Conservation (phyloP, 306 rosid species). For the Cucurbita pepo region DNA sequence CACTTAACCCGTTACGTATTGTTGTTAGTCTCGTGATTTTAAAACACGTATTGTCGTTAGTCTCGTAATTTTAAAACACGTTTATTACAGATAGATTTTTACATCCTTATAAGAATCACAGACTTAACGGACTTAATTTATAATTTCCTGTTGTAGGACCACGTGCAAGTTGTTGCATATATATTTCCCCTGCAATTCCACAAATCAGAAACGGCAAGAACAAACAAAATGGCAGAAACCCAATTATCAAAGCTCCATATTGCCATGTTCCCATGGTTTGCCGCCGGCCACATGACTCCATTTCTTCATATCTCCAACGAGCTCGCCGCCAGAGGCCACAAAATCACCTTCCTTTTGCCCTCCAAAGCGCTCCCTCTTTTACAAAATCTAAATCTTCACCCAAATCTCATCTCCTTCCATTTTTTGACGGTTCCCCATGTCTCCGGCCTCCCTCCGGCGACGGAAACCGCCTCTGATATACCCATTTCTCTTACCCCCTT, state of each 20-base stretch:
- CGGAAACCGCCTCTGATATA: constrained; percentile 30
- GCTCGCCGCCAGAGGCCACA: constrained; percentile 30
- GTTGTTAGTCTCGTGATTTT: too few species aligned
- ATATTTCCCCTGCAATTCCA: not conserved
- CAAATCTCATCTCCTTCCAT: constrained; percentile 25
- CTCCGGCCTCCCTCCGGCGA: constrained; percentile 24
- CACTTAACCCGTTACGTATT: too few species aligned
- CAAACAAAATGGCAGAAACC: not conserved
- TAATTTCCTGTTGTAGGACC: not conserved
- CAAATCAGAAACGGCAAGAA: not conserved
- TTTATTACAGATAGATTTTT: too few species aligned
- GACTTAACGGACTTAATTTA: too few species aligned
- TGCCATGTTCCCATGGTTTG: constrained; percentile 44
- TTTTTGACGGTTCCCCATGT: constrained; percentile 16
- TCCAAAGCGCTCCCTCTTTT: constrained; percentile 14
- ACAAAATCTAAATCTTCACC: constrained; percentile 11
- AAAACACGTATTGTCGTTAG: too few species aligned
- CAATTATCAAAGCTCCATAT: constrained; percentile 7
- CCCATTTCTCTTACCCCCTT: constrained; percentile 2
- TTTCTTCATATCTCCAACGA: constrained; percentile 33
- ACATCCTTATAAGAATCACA: too few species aligned
- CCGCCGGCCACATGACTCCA: constrained; percentile 44
- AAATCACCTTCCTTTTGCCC: constrained; percentile 20
- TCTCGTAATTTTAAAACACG: too few species aligned
- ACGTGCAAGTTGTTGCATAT: not conserved